Base-by-base conservation (phyloP, 2,329 filamentous ascomycete genomes). In the Apiospora phragmitis region DNA sequence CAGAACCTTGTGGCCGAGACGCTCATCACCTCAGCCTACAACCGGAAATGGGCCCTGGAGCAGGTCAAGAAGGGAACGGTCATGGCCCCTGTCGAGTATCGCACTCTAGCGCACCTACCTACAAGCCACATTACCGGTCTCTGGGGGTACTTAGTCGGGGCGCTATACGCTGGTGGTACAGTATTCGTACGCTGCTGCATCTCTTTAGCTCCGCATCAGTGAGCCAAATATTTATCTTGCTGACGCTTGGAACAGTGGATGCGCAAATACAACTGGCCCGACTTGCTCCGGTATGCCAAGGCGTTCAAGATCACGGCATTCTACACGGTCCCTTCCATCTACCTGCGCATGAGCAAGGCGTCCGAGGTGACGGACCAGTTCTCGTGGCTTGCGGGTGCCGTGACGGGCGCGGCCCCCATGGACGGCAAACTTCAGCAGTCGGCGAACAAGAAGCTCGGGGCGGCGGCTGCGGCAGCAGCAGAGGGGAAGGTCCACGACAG, bases 321-420 rank as follows among this genome's bases (percentile, higher is more conserved):
- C 76, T 87, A 88, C 75, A 87, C 85, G 4, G 88, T 90, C 0
- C 89, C 89, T 5, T 87, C 88, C 1, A 87, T 91, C 70, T 89
- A 83, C 73, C 83, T 90, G 24, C 82, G 84, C n/a, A 87, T 91
- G 70, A 86, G 87, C 12, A 90, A 90, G 75, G 82, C 81, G 32
- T 83, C 86, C 0, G 79, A 81, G 0, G 87, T 89, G 2, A 87
- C 79, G 14, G 84, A 88, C 69, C 88, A 90, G 45, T 87, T 91
- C 71, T 81, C 82, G 29, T 77, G 78, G 0, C 74, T 90, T 8
- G 77, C 83, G 41, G 75, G 80, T 1, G 87, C 86, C 0, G 77
- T 84, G 1, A 83, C 82, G 0, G 88, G 88, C 1, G 88, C 87
- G 0, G 89, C 88, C 2, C 88, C 89, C 0, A 78, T 91, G 68